phyloP scores from a whole-genome alignment of 1,284 basidiomycete genomes.

The Moesziomyces sp. region DNA sequence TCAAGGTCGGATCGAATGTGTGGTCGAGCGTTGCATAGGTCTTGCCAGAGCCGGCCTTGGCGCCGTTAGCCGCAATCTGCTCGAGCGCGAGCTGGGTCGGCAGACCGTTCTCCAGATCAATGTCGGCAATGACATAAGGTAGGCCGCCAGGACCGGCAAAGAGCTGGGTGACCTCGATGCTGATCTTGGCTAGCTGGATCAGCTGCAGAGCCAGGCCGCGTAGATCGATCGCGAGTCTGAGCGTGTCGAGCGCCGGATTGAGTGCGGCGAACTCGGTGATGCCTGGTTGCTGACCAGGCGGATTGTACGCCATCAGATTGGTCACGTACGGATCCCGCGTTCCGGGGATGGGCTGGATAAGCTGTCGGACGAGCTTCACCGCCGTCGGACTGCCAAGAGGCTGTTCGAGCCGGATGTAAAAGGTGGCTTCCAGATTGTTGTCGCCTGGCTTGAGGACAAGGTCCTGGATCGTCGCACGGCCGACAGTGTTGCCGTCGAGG shows the following conservation, averaged over 20 bases:
- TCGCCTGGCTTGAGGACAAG: conserved; percentile 73
- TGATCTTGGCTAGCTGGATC: conserved; percentile 24
- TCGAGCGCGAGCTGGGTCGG: conserved; percentile 7
- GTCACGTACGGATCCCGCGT: conserved; percentile 7
- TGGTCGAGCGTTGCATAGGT: conserved; percentile 10
- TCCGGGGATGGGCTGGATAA: conserved; percentile 43
- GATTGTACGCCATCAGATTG: conserved; percentile 74
- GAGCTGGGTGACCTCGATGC: conserved; percentile 21
- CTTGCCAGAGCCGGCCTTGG: conserved; percentile 11
- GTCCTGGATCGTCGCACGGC: conserved; percentile 68
- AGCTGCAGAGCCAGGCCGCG: conserved; percentile 68
- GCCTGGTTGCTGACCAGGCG: conserved; percentile 73
- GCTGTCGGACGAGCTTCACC: conserved; percentile 67
- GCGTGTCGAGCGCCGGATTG: conserved; percentile 10
- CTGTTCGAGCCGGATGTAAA: conserved; percentile 76
- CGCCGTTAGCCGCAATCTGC: conserved; percentile 3
- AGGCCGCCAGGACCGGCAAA: conserved; percentile 17
- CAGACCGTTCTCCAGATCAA: conserved; percentile 3
- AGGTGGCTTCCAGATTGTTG: conserved; percentile 73
- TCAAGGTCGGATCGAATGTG: conserved; percentile 4
- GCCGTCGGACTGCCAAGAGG: conserved; percentile 75
- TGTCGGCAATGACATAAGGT: conserved; percentile 6
- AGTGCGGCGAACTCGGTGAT: conserved; percentile 58
- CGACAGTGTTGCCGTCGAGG: conserved; percentile 71
- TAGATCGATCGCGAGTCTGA: conserved; percentile 72